phyloP scores from a whole-genome alignment of 169 alveolate genomes.

The Perkinsus chesapeaki region DNA sequence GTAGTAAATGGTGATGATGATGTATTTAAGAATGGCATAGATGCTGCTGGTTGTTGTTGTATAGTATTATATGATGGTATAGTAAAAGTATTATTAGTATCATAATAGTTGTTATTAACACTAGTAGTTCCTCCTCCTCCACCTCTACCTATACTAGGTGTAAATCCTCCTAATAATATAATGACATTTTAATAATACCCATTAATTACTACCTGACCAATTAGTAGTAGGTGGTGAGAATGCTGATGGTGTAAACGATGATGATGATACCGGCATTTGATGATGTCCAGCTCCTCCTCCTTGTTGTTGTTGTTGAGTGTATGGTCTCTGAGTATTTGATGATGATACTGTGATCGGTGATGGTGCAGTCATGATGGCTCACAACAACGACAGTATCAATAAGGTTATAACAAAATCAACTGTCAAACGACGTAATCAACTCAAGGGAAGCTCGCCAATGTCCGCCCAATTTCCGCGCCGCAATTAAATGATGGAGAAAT shows the following conservation, averaged over 20 bases:
- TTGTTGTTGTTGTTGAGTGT: too few species aligned
- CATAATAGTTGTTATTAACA: too few species aligned
- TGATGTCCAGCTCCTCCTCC: not conserved
- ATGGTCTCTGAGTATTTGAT: too few species aligned
- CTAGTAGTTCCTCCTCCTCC: too few species aligned
- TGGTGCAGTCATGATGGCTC: too few species aligned
- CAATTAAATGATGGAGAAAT: not conserved
- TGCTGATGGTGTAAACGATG: not conserved
- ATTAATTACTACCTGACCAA: not conserved
- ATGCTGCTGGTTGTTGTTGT: too few species aligned
- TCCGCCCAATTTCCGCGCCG: not conserved
- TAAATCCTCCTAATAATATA: not conserved
- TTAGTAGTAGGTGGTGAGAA: not conserved
- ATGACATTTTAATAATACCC: not conserved
- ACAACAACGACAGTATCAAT: not conserved
- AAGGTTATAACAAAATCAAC: too few species aligned
- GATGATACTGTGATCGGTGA: too few species aligned
- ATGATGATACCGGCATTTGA: not conserved
- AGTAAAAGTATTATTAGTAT: not conserved
- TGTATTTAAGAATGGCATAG: too few species aligned
- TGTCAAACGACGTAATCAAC: too few species aligned
- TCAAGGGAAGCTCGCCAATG: too few species aligned
- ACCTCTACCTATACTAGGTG: not conserved
- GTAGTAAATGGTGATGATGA: too few species aligned
- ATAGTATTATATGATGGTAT: not conserved